phyloP scores from a whole-genome alignment of 106 monocot species.

The Alisma plantagoaquatica region DNA sequence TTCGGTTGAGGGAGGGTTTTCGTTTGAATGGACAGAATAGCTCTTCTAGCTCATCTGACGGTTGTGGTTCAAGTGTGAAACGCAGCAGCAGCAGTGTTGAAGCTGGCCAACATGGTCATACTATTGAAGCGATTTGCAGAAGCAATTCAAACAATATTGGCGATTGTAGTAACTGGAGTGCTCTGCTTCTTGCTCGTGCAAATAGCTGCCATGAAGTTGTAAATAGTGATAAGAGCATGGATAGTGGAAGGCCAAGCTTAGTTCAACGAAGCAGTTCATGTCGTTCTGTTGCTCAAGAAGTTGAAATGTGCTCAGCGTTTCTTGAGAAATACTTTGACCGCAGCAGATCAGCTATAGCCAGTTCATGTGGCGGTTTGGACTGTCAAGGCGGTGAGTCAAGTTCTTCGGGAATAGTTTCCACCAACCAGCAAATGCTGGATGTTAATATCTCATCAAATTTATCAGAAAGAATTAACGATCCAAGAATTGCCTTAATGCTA shows the following conservation, averaged over 20 bases:
- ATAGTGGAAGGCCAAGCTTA: constrained; percentile 66
- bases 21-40: constrained; percentile 66
- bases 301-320: constrained; percentile 35
- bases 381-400: constrained; percentile 74
- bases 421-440: constrained; percentile 44
- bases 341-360: constrained; percentile 33
- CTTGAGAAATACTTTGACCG: constrained; percentile 37
- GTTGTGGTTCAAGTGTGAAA: constrained; percentile 92
- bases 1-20: constrained; percentile 90
- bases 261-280: constrained; percentile 79
- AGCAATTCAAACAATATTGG: constrained; percentile 46
- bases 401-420: constrained; percentile 37
- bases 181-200: constrained; percentile 42
- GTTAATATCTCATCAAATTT: constrained; percentile 63
- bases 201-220: constrained; percentile 76
- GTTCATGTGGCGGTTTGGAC: constrained; percentile 69
- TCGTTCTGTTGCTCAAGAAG: constrained; percentile 62
- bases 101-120: constrained; percentile 62
- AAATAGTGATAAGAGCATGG: constrained; percentile 58
- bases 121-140: constrained; percentile 49
- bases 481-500: constrained; percentile 75
- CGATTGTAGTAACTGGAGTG: constrained; percentile 54
- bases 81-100: constrained; percentile 89
- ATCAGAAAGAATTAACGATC: constrained; percentile 83
- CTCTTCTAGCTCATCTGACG: constrained; percentile 93